phyloP scores from a whole-genome alignment of 805 yeast species.

The Metschnikowia amazonensis region DNA sequence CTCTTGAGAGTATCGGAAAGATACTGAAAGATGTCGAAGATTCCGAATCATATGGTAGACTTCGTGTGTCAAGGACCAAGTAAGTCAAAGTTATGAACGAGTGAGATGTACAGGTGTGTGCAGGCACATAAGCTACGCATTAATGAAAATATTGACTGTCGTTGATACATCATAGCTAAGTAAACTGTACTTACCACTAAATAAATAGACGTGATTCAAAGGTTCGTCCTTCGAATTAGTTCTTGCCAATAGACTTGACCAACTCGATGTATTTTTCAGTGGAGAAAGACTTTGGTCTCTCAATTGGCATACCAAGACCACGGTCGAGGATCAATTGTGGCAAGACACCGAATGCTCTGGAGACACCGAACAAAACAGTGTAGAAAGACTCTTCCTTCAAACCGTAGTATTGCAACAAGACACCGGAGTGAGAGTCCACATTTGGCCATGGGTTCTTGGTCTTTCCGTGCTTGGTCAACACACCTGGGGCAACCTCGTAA shows the following conservation, averaged over 20 bases:
- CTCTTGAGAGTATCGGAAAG: slow-evolving; percentile 2
- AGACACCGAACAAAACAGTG: slow-evolving; percentile 79
- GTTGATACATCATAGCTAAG: slow-evolving; percentile 11
- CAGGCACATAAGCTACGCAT: not conserved
- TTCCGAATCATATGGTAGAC: not conserved
- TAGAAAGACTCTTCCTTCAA: slow-evolving; percentile 68
- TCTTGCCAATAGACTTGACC: slow-evolving; percentile 22
- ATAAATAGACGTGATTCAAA: slow-evolving; percentile 15
- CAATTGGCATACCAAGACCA: slow-evolving; percentile 72
- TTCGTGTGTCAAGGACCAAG: not conserved
- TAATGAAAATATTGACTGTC: slow-evolving; percentile 2
- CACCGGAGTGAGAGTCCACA: slow-evolving; percentile 78
- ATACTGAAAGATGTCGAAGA: slow-evolving; percentile 6
- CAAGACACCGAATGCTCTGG: slow-evolving; percentile 76
- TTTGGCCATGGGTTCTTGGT: slow-evolving; percentile 85
- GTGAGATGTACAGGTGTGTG: not conserved
- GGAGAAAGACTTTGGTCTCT: slow-evolving; percentile 63
- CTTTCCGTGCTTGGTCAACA: slow-evolving; percentile 73
- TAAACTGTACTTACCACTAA: slow-evolving; percentile 11
- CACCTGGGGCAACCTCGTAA: slow-evolving; percentile 70
- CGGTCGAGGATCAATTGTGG: slow-evolving; percentile 80
- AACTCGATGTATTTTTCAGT: slow-evolving; percentile 26
- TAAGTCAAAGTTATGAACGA: not conserved
- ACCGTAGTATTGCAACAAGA: slow-evolving; percentile 76
- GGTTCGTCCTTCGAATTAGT: slow-evolving; percentile 8